Percentiles rank a stretch among this genome's conserved stretches.
These are phyloP conservation scores for Geotrichum histeridarum DNA, from an alignment of 1,139 yeast genomes.

Conservation along the genomic window DNA sequence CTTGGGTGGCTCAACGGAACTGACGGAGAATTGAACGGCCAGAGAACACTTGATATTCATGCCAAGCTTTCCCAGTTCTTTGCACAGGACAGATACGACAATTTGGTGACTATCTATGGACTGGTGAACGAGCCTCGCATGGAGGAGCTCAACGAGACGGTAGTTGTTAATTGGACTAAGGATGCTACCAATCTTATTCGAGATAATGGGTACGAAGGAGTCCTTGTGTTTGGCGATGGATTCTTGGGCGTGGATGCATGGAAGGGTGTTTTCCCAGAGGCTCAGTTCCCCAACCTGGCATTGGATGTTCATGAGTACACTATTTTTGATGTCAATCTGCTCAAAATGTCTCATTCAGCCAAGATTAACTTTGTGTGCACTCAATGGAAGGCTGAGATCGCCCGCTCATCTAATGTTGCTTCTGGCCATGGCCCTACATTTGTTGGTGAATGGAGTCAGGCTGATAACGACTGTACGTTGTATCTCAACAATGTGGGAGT, in stretches of 20 bases:
- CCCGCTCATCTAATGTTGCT: slow-evolving; percentile 48
- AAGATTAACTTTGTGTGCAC: slow-evolving; percentile 34
- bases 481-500: slow-evolving; percentile 88
- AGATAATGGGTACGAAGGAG: slow-evolving; percentile 28
- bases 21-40: slow-evolving; percentile 31
- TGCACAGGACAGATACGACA: slow-evolving; percentile 56
- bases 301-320: slow-evolving; percentile 56
- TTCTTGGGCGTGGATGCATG: slow-evolving; percentile 34
- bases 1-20: slow-evolving; percentile 54
- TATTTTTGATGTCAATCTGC: slow-evolving; percentile 55
- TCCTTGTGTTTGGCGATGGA: slow-evolving; percentile 37
- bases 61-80: slow-evolving; percentile 52
- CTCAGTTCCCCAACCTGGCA: slow-evolving; percentile 64
- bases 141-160: slow-evolving; percentile 28
- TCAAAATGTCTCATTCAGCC: slow-evolving; percentile 55
- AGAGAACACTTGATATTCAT: slow-evolving; percentile 40
- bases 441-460: slow-evolving; percentile 87
- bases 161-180: slow-evolving; percentile 35
- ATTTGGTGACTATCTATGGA: slow-evolving; percentile 74
- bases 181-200: slow-evolving; percentile 34
- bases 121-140: slow-evolving; percentile 52
- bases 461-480: slow-evolving; percentile 83
- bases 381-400: slow-evolving; percentile 49
- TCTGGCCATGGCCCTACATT: slow-evolving; percentile 56
- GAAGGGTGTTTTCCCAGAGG: slow-evolving; percentile 33